These are phyloP conservation scores for Solanum appendiculatum DNA, from an alignment of 257 asterid genomes.

Conservation along the genomic window DNA sequence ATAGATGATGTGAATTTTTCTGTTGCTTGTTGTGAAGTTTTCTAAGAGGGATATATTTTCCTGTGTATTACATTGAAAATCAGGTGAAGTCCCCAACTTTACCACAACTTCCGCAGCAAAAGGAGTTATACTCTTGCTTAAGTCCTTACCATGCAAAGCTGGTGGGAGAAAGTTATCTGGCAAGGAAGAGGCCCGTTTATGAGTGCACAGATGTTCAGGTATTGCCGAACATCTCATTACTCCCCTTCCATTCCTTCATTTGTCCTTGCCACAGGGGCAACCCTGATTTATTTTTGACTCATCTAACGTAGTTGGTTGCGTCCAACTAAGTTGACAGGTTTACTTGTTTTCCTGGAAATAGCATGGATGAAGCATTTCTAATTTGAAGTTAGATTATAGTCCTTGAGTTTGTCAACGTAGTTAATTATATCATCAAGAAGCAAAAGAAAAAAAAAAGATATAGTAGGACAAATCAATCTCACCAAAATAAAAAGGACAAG, in stretches of 20 bases:
- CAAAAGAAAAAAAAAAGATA: neutral
- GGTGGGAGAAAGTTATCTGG: constrained; percentile 94
- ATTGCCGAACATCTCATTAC: neutral
- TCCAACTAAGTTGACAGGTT: neutral
- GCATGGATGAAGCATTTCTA: neutral
- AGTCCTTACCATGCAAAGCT: constrained; percentile 78
- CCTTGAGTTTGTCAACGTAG: neutral
- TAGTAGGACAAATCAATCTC: neutral
- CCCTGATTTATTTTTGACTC: neutral
- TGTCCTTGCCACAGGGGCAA: neutral
- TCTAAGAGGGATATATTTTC: neutral
- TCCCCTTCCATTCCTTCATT: neutral
- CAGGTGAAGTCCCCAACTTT: constrained; percentile 79
- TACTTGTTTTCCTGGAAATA: neutral
- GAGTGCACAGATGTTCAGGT: constrained; percentile 90
- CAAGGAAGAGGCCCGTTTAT: constrained; percentile 79
- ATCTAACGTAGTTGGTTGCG: neutral
- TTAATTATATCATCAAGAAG: neutral
- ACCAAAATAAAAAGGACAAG: neutral
- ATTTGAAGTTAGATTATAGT: neutral
- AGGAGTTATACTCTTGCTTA: constrained; percentile 56
- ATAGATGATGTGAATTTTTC: neutral
- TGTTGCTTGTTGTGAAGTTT: neutral
- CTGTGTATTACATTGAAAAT: constrained; percentile 12
- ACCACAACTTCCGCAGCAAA: constrained; percentile 79